Evolutionary conservation across 164 flowering plant species (phyloP), one percentile per base, ranked within the genome.

Genomic region (Vitis labrusca): DNA sequence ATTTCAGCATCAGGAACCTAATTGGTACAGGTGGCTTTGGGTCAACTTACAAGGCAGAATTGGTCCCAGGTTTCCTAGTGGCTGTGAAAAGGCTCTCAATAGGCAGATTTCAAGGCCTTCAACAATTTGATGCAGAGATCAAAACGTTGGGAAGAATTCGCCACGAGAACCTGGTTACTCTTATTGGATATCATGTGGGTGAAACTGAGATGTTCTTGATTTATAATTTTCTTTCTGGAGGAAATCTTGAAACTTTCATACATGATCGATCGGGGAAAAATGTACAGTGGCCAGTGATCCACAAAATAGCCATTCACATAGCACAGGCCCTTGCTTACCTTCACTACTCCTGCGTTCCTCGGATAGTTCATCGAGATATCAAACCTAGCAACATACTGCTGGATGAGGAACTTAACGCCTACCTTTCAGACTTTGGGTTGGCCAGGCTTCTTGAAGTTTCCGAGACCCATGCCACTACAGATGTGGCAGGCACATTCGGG

Each of bases 401-500:
- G 56, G 95, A 88, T 68, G 85, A 87, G 59, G 75, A 86, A 23
- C 87, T 83, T 52, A 88, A 87, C 76, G 91, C 96, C 8, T 88
- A 88, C 69, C 79, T 88, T 8, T 88, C 93, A 60, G 91, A 90
- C 77, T 88, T 90, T 73, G 96, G 96, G n/a, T 63, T 90, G 68
- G 96, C 93, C 14, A 81, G 84, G 77, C 90, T 88, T 66, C 79
- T 90, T 2, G 95, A 84, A 72, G 91, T 87, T 66, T 85, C 91
- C 50, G 86, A 88, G 74, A 88, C 95, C 48, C 91, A 90, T 77
- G 92, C 91, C 59, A 90, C 95, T 2, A 88, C 95, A 5, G 90
- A 87, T 77, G 95, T 90, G 3, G 95, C 89, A n/a, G 95, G 95
- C 58, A 90, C 95, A 57, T 90, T 90, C 64, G 96, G 96, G 9